phyloP scores from a whole-genome alignment of 108 stramenopile genomes.

The Asterionellopsis glacialis region DNA sequence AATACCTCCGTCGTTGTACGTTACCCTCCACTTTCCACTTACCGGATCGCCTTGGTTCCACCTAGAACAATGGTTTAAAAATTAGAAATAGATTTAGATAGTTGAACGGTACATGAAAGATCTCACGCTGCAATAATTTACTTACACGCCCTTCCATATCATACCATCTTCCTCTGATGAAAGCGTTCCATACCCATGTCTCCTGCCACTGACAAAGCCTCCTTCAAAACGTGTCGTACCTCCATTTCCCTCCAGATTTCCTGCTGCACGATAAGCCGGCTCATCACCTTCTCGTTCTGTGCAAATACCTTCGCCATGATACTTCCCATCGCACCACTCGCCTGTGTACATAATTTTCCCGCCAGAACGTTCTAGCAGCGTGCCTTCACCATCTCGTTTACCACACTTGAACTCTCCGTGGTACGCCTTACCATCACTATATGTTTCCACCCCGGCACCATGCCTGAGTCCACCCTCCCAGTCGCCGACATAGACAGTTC shows the following conservation, averaged over 20 bases:
- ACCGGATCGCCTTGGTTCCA: neutral
- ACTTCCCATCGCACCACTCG: conserved; percentile 31
- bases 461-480: conserved; percentile 4
- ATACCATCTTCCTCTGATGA: neutral
- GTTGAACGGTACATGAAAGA: too few species aligned
- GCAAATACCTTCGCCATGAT: conserved; percentile 38
- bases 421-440: conserved; percentile 13
- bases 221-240: conserved; percentile 3
- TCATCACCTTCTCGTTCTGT: conserved; percentile 23
- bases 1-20: neutral
- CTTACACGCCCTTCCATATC: conserved; percentile 5
- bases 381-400: conserved; percentile 37
- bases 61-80: too few species aligned
- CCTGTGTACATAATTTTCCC: conserved; percentile 21
- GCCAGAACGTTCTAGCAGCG: conserved; percentile 24
- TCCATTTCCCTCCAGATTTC: too few species aligned
- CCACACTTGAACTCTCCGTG: conserved; percentile 41
- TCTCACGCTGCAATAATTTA: too few species aligned
- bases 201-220: neutral
- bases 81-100: too few species aligned
- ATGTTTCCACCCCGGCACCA: conserved; percentile 4
- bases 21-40: conserved; percentile 3
- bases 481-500: conserved; percentile 3
- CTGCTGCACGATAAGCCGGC: neutral
- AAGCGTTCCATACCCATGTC: conserved; percentile 1